phyloP scores from a whole-genome alignment of 371 early-diverging fungal genomes.

The Circinella umbellata region DNA sequence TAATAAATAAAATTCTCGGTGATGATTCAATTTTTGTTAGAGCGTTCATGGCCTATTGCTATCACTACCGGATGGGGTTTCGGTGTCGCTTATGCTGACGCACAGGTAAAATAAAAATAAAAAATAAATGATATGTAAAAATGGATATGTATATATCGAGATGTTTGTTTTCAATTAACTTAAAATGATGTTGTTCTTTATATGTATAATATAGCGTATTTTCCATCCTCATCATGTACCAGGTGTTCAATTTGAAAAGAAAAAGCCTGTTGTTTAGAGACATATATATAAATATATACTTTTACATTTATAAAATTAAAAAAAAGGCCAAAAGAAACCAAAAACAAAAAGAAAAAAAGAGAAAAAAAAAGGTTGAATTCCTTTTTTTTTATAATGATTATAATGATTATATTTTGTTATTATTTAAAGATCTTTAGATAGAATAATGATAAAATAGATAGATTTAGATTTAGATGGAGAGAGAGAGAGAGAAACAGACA shows the following conservation, averaged over 20 bases:
- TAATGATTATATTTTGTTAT: too few species aligned
- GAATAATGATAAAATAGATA: too few species aligned
- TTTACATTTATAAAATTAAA: constrained; percentile 4
- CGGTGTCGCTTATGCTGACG: constrained; percentile 88
- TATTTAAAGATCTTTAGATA: too few species aligned
- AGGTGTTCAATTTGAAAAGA: constrained; percentile 50
- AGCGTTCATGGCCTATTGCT: constrained; percentile 90
- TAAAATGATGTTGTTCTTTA: too few species aligned
- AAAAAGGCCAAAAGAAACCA: not conserved
- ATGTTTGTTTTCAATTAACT: not conserved
- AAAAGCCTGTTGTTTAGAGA: constrained; percentile 48
- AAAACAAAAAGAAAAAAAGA: too few species aligned
- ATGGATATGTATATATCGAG: not conserved
- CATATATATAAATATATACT: not conserved
- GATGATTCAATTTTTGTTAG: constrained; percentile 36
- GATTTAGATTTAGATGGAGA: too few species aligned
- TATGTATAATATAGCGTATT: constrained; percentile 35
- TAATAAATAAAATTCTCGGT: not conserved
- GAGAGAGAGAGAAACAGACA: too few species aligned
- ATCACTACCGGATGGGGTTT: constrained; percentile 87
- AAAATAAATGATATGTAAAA: not conserved
- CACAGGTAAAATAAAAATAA: constrained; percentile 55
- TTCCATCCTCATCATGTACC: constrained; percentile 55
- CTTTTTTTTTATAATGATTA: too few species aligned
- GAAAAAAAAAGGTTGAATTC: too few species aligned